These are phyloP conservation scores for Picochlorum sp. DNA, from an alignment of 139 green algal genomes.

Conservation along the genomic window DNA sequence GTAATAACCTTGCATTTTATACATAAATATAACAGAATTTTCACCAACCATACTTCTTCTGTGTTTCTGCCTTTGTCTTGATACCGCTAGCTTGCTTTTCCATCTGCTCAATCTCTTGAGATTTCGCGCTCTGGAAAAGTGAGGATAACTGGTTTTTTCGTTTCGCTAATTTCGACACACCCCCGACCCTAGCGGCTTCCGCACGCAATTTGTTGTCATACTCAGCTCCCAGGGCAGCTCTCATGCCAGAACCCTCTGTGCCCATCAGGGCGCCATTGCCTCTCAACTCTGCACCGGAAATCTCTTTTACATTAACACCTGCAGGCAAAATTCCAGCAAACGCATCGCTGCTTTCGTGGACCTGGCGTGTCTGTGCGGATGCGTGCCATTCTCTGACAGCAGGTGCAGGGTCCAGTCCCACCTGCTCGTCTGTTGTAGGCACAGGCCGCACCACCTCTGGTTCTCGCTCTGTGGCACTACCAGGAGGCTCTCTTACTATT, in stretches of 20 bases:
- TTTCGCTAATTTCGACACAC: slow-evolving; percentile 37
- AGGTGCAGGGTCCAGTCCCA: background rate
- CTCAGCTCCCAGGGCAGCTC: slow-evolving; percentile 48
- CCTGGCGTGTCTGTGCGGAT: too few species aligned
- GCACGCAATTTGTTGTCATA: slow-evolving; percentile 49
- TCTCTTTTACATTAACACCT: slow-evolving; percentile 37
- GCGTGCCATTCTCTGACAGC: too few species aligned
- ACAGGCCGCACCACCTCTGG: background rate
- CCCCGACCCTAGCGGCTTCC: slow-evolving; percentile 37
- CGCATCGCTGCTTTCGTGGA: too few species aligned
- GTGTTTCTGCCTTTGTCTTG: slow-evolving; percentile 66
- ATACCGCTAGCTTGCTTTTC: slow-evolving; percentile 32
- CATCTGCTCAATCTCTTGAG: slow-evolving; percentile 60
- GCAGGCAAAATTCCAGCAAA: background rate
- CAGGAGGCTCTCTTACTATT: background rate
- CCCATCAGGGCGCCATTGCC: slow-evolving; percentile 34
- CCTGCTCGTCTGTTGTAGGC: background rate
- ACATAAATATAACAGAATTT: background rate
- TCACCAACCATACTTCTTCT: slow-evolving; percentile 64
- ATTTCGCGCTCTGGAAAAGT: slow-evolving; percentile 41
- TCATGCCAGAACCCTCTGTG: slow-evolving; percentile 32
- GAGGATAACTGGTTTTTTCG: slow-evolving; percentile 71
- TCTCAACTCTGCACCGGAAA: slow-evolving; percentile 43
- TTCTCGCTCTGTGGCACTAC: background rate
- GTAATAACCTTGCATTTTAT: background rate